Evolutionary conservation across 2,329 filamentous ascomycete species (phyloP).

Genomic region (Clarireedia hainanense): DNA sequence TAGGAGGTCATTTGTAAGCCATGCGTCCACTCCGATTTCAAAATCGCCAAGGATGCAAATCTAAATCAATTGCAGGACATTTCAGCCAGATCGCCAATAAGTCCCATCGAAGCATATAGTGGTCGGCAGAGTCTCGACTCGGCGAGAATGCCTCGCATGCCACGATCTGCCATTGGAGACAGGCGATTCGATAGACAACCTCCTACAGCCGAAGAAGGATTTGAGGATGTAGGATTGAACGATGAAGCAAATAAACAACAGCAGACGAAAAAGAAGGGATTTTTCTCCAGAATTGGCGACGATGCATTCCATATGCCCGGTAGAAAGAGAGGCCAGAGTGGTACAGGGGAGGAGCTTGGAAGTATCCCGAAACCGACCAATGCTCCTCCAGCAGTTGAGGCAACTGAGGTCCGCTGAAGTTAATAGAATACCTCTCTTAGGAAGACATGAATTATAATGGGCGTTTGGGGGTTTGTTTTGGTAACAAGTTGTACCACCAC

Average conservation of each 20-base stretch:
- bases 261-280: constrained; percentile 58
- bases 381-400: constrained; percentile 15
- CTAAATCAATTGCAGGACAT: constrained; percentile 61
- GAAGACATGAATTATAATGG: not conserved
- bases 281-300: constrained; percentile 77
- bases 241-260: constrained; percentile 54
- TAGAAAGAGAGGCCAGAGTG: constrained; percentile 63
- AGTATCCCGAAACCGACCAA: constrained; percentile 39
- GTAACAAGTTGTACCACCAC: constrained; percentile 8
- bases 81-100: constrained; percentile 73
- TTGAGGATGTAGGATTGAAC: constrained; percentile 83
- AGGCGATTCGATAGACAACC: constrained; percentile 51
- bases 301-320: constrained; percentile 54
- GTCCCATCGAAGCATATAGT: constrained; percentile 44
- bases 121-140: constrained; percentile 78
- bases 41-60: not conserved
- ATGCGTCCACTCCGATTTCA: not conserved
- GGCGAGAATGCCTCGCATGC: constrained; percentile 52
- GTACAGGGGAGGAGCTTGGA: constrained; percentile 63
- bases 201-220: constrained; percentile 68
- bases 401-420: constrained; percentile 27
- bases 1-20: constrained; percentile 81
- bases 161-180: constrained; percentile 52
- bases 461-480: constrained; percentile 1
- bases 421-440: constrained; percentile 1